Evolutionary conservation across 2,329 filamentous ascomycete genomes (phyloP).

Genomic region (Botrytis cinerea): DNA sequence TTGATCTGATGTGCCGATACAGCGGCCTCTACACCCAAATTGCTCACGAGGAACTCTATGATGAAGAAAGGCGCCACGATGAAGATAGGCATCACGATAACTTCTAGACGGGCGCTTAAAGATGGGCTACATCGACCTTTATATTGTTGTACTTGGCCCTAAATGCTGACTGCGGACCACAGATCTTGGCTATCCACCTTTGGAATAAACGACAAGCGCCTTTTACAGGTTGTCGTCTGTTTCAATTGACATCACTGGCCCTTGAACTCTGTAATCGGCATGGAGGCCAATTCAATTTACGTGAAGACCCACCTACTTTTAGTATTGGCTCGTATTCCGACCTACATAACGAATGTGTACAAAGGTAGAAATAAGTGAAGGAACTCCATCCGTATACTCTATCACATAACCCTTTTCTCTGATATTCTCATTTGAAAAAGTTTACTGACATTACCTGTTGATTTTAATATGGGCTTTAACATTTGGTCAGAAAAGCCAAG

Average conservation of each 20-base stretch:
- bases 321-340: not conserved
- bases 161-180: not conserved
- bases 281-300: not conserved
- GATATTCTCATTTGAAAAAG: not conserved
- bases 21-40: not conserved
- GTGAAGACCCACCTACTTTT: not conserved
- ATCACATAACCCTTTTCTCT: not conserved
- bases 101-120: not conserved
- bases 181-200: not conserved
- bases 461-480: not conserved
- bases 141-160: not conserved
- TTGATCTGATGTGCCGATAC: not conserved
- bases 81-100: not conserved
- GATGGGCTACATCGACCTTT: not conserved
- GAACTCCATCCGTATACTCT: not conserved
- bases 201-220: conserved; percentile 4
- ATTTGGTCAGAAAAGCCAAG: not conserved
- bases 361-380: not conserved
- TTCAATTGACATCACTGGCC: not conserved
- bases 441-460: not conserved
- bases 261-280: not conserved
- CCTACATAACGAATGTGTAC: not conserved
- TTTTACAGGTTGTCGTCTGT: not conserved
- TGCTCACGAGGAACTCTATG: not conserved
- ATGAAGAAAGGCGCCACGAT: not conserved